These are phyloP conservation scores for Actinidia chinensis DNA, from an alignment of 179 eudicot species.

Conservation along the genomic window DNA sequence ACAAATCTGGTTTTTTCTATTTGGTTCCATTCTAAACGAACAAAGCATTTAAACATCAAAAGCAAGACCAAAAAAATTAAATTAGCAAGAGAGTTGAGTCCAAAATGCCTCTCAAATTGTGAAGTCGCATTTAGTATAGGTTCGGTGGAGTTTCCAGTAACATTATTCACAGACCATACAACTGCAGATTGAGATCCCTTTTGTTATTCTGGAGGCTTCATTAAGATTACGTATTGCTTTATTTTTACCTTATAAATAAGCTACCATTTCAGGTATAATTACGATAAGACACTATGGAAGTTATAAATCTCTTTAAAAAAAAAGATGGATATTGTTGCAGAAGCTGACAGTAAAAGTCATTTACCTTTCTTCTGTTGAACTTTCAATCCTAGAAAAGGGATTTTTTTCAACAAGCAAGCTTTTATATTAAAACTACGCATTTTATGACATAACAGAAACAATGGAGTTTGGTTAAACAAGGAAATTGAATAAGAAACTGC, in stretches of 20 bases:
- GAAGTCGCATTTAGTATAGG: no score
- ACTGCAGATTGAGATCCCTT: no score
- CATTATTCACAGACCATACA: no score
- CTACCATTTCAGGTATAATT: neutral
- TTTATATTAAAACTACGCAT: neutral
- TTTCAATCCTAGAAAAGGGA: neutral
- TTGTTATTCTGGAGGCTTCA: neutral
- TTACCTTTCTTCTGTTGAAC: neutral
- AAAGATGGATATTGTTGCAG: neutral
- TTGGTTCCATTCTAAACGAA: no score
- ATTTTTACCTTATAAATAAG: neutral
- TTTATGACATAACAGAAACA: neutral
- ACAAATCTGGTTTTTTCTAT: no score
- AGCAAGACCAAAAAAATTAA: no score
- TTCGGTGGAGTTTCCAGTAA: no score
- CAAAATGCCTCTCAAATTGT: no score
- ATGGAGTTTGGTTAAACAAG: conserved; percentile 1
- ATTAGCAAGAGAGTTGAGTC: no score
- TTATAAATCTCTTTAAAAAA: neutral
- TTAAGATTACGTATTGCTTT: no score
- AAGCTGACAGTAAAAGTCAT: neutral
- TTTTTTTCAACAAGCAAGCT: neutral
- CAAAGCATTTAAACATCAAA: no score
- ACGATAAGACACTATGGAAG: neutral
- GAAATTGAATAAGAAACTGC: neutral